Percentiles rank a stretch among this genome's conserved stretches.
phyloP scores from a whole-genome alignment of 192 early-diverging fungal species.

The Neocallimastix lanati region DNA sequence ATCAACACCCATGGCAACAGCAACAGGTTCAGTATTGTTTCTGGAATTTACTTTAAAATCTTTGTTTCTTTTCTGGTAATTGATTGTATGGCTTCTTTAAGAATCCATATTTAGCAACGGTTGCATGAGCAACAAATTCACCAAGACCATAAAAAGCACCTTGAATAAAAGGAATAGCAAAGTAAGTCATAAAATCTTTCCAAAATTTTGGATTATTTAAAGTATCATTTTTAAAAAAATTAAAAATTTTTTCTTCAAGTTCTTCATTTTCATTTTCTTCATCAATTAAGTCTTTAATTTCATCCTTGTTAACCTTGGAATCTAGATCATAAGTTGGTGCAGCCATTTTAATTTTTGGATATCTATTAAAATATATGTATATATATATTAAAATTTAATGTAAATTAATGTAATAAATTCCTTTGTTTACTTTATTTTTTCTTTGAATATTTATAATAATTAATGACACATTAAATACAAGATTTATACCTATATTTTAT shows the following conservation, averaged over 20 bases:
- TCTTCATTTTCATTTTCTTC: not conserved
- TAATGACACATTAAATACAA: too few relatives aligned
- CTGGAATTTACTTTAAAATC: not conserved
- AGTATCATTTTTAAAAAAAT: not conserved
- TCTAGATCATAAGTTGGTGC: not conserved
- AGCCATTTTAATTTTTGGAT: not conserved
- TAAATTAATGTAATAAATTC: too few relatives aligned
- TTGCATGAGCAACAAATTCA: not conserved
- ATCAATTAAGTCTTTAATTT: not conserved
- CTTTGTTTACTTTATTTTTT: too few relatives aligned
- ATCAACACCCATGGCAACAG: not conserved
- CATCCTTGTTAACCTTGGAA: not conserved
- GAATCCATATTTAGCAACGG: not conserved
- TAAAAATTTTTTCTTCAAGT: not conserved
- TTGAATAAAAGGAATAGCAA: not conserved
- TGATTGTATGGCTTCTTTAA: not conserved
- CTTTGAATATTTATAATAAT: too few relatives aligned
- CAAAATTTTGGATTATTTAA: not conserved
- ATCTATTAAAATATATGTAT: too few relatives aligned
- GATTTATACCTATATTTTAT: too few relatives aligned
- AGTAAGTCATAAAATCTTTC: not conserved
- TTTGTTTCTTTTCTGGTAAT: not conserved
- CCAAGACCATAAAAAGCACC: not conserved
- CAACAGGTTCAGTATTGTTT: not conserved
- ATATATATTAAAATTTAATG: too few relatives aligned